A percentile compares a stretch with the other conserved stretches of the same genome.
phyloP scores from a whole-genome alignment of 352 stramenopile species.

The Globisporangium cystogenes region DNA sequence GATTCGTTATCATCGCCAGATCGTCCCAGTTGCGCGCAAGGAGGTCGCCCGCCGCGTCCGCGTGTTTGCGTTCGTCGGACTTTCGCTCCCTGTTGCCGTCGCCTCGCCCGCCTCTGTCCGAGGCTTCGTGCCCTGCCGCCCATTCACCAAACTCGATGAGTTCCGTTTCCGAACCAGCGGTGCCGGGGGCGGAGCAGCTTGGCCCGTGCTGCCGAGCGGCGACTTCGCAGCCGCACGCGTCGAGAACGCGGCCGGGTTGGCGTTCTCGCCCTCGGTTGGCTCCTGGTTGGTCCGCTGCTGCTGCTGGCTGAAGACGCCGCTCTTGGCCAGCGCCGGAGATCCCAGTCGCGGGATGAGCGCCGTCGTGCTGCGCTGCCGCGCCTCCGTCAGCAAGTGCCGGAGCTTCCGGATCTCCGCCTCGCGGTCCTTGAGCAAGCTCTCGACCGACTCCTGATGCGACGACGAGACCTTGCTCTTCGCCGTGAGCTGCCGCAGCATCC shows the following conservation, averaged over 20 bases:
- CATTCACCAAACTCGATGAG: slow-evolving; percentile 10
- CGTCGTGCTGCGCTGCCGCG: slow-evolving; percentile 59
- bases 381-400: slow-evolving; percentile 62
- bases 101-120: slow-evolving; percentile 1
- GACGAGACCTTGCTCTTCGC: slow-evolving; percentile 61
- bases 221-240: background rate
- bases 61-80: slow-evolving; percentile 2
- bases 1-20: slow-evolving; percentile 4
- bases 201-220: background rate
- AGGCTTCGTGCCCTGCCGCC: slow-evolving; percentile 8
- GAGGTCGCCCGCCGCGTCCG: slow-evolving; percentile 7
- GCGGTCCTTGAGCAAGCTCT: slow-evolving; percentile 63
- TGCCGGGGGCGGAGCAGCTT: background rate
- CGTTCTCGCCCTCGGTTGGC: slow-evolving; percentile 15
- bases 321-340: slow-evolving; percentile 18
- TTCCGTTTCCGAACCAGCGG: slow-evolving; percentile 10
- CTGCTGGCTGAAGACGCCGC: background rate
- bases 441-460: slow-evolving; percentile 60
- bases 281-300: slow-evolving; percentile 20
- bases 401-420: slow-evolving; percentile 82
- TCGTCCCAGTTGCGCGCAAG: slow-evolving; percentile 1
- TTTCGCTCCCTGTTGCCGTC: background rate
- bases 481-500: slow-evolving; percentile 55
- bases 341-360: slow-evolving; percentile 63
- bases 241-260: background rate